Percentiles rank a stretch among this genome's conserved stretches.
phyloP scores from a whole-genome alignment of 331 rosid genomes.

The Pyrus hybrid region DNA sequence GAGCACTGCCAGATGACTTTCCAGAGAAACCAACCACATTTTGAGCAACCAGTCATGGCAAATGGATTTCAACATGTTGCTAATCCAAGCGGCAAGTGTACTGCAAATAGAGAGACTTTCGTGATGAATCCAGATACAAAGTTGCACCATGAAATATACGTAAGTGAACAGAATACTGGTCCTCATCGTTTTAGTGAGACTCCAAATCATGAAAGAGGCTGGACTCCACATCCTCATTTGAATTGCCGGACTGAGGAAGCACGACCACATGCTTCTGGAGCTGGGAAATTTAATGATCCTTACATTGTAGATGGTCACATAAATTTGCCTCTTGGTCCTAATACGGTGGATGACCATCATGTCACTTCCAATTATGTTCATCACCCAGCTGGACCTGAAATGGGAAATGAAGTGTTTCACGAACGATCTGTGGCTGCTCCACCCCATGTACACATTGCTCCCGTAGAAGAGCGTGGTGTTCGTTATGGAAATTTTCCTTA shows the following conservation, averaged over 20 bases:
- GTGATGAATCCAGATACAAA: constrained; percentile 54
- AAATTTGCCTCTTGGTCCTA: constrained; percentile 49
- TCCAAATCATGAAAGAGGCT: constrained; percentile 63
- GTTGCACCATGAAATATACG: constrained; percentile 51
- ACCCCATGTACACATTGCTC: constrained; percentile 40
- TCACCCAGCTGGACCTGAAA: constrained; percentile 50
- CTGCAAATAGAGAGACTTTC: constrained; percentile 47
- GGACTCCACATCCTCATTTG: constrained; percentile 58
- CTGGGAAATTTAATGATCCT: constrained; percentile 56
- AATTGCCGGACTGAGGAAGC: constrained; percentile 52
- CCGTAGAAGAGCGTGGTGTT: constrained; percentile 53
- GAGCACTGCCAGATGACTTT: constrained; percentile 69
- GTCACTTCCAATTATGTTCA: constrained; percentile 45
- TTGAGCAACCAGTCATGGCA: constrained; percentile 46
- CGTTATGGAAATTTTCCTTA: constrained; percentile 54
- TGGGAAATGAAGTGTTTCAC: constrained; percentile 56
- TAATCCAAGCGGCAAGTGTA: constrained; percentile 55
- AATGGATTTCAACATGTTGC: constrained; percentile 52
- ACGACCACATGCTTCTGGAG: constrained; percentile 41
- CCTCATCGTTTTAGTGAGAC: constrained; percentile 47
- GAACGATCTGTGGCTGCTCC: constrained; percentile 52
- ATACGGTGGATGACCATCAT: constrained; percentile 43
- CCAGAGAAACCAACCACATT: constrained; percentile 58
- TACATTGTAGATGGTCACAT: constrained; percentile 47
- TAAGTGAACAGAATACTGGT: constrained; percentile 52